Evolutionary conservation across 202 grass and related monocot genomes (phyloP).

Genomic region (Saccharum hybrid): DNA sequence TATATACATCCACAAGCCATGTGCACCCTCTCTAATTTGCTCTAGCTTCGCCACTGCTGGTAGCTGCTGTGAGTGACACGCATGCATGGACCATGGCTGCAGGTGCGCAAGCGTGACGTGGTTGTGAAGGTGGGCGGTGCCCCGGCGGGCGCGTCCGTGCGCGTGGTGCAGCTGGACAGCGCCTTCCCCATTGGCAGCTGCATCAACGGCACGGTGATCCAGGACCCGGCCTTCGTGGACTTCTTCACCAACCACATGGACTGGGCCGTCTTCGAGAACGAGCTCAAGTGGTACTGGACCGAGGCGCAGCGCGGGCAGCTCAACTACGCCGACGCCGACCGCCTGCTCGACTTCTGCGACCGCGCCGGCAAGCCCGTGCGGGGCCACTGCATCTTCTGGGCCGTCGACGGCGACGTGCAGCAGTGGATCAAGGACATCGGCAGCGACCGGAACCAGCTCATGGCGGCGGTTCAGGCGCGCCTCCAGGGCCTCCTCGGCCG

Average conservation of each 20-base stretch:
- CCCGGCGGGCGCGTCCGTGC: constrained; percentile 8
- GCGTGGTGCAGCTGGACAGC: constrained; percentile 48
- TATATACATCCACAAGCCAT: too few relatives aligned
- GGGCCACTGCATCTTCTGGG: constrained; percentile 37
- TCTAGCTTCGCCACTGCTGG: too few relatives aligned
- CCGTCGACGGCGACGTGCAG: constrained; percentile 46
- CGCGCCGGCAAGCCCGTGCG: constrained; percentile 16
- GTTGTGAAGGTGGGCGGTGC: constrained; percentile 19
- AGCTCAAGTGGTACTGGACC: constrained; percentile 90
- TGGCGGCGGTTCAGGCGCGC: neutral
- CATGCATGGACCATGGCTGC: neutral
- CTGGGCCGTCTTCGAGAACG: constrained; percentile 80
- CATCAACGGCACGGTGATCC: constrained; percentile 47
- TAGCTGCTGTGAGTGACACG: neutral
- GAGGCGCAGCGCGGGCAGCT: constrained; percentile 58
- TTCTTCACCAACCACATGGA: constrained; percentile 59
- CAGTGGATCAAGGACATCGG: constrained; percentile 49
- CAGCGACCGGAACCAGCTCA: neutral
- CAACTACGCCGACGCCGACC: constrained; percentile 63
- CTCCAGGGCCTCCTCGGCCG: neutral
- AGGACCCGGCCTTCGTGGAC: constrained; percentile 46
- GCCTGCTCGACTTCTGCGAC: constrained; percentile 53
- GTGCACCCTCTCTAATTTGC: too few relatives aligned
- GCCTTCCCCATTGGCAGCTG: constrained; percentile 53
- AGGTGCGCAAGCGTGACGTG: constrained; percentile 48